Conservation (phyloP, 208 protist species). For the Leptomonas pyrrhocoris region DNA sequence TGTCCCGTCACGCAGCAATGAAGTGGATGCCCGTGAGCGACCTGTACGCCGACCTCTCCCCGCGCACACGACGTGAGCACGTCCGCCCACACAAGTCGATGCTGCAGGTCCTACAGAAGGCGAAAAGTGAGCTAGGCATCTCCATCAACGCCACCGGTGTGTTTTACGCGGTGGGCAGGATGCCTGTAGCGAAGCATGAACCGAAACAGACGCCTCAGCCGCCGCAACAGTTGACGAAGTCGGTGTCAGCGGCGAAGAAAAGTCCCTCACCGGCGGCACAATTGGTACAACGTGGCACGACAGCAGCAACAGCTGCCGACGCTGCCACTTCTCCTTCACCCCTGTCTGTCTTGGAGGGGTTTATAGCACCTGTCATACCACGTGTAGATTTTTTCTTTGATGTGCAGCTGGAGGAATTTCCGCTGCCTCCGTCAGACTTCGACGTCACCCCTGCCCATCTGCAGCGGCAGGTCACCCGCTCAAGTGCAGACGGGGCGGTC, state of each 20-base stretch:
- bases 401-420: conserved; percentile 56
- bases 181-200: conserved; percentile 1
- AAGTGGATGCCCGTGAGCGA: conserved; percentile 67
- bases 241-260: neutral
- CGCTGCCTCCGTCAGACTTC: conserved; percentile 78
- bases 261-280: neutral
- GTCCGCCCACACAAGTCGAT: conserved; percentile 84
- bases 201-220: neutral
- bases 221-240: neutral
- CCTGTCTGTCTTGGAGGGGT: neutral
- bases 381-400: conserved; percentile 87
- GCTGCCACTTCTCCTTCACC: too few species aligned
- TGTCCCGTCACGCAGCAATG: conserved; percentile 10
- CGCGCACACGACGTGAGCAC: conserved; percentile 48
- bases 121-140: conserved; percentile 39
- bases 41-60: conserved; percentile 69
- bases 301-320: conserved; percentile 12
- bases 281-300: neutral
- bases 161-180: conserved; percentile 53
- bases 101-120: conserved; percentile 53
- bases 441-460: conserved; percentile 63
- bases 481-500: conserved; percentile 63
- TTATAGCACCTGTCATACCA: neutral
- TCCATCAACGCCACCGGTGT: conserved; percentile 55
- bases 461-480: conserved; percentile 20